Percentiles rank a stretch among this genome's conserved stretches.
Conservation (phyloP, 495 filamentous ascomycete genomes). For the Corynascus novoguineensis region DNA sequence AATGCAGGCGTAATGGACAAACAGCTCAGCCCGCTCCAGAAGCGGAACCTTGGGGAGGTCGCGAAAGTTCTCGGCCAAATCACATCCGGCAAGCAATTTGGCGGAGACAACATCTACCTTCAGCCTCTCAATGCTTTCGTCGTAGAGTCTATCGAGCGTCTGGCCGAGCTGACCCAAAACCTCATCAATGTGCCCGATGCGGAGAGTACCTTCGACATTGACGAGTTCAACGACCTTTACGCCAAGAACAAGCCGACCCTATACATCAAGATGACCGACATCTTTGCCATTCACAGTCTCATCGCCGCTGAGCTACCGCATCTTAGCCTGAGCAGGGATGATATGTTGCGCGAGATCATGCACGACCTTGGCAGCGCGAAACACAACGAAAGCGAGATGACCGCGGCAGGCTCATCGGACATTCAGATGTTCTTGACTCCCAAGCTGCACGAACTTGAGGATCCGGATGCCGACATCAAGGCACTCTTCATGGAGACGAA, state of each 20-base stretch:
- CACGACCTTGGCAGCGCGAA: constrained; percentile 92
- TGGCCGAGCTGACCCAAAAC: constrained; percentile 63
- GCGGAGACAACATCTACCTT: constrained; percentile 89
- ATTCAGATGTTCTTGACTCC: constrained; percentile 89
- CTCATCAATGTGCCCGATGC: constrained; percentile 80
- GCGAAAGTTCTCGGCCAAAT: constrained; percentile 87
- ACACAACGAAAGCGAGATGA: constrained; percentile 88
- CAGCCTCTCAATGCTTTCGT: constrained; percentile 91
- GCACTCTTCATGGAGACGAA: constrained; percentile 97
- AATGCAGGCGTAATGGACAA: constrained; percentile 85
- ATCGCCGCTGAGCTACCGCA: constrained; percentile 69
- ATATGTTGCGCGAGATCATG: constrained; percentile 84
- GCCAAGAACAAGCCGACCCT: constrained; percentile 91
- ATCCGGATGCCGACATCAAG: constrained; percentile 87
- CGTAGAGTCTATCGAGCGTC: constrained; percentile 73
- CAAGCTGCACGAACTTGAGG: constrained; percentile 84
- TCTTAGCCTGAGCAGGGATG: constrained; percentile 74
- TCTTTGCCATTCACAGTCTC: constrained; percentile 92
- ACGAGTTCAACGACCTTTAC: constrained; percentile 97
- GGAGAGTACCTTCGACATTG: constrained; percentile 91
- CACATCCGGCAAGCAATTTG: constrained; percentile 78
- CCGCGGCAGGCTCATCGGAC: constrained; percentile 78
- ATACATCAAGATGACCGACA: constrained; percentile 97
- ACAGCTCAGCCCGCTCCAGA: constrained; percentile 80
- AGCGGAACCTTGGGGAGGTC: constrained; percentile 86